Base-by-base conservation (phyloP, 129 eudicot genomes). In the Pulicaria dysenterica region DNA sequence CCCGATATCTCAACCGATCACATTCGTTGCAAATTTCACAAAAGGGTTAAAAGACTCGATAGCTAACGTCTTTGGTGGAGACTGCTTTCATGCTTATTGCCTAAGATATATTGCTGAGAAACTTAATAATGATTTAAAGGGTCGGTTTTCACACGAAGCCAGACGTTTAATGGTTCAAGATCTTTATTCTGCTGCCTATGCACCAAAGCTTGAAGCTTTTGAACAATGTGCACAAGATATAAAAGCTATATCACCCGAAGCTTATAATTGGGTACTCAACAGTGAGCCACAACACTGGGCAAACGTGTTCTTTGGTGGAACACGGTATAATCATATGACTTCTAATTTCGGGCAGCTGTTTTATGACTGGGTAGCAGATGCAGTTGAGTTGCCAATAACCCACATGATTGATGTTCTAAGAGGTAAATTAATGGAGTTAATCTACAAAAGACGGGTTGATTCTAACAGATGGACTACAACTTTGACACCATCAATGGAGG, bases 81-180 rank as follows among this genome's bases (percentile, higher is more conserved):
- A 89, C 68, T 84, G 92, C 57, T 82, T 83, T 72, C 98, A 89
- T 76, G 90, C 84, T 56, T 84, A 87, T 81, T 93, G 98, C 77
- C 78, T 87, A 4, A 85, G 92, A 7, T 87, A 86, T 73, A 74
- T 93, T 24, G 78, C 95, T 11, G 96, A 89, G 68, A 89, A 93
- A 84, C 92, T 93, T 24, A 89, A 89, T 62, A 81, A 83, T 38
- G 98, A 93, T 82, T 80, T 93, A 45, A 89, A 85, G 68, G 92
- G 90, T 36, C 86, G 87, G 68, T 85, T 87, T 77, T 93, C 98
- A 37, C 95, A 87, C 57, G 98, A 89, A 76, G 96, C 95, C 8
- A 83, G 96, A 69, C 98, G 95, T n/a, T 87, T 93, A 58, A 81
- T 89, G 95, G 85, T 89, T 76, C 91, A 93, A 67, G 98, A 93